Evolutionary conservation across 192 early-diverging fungal genomes (phyloP).

Genomic region (Geranomyces michiganensis): DNA sequence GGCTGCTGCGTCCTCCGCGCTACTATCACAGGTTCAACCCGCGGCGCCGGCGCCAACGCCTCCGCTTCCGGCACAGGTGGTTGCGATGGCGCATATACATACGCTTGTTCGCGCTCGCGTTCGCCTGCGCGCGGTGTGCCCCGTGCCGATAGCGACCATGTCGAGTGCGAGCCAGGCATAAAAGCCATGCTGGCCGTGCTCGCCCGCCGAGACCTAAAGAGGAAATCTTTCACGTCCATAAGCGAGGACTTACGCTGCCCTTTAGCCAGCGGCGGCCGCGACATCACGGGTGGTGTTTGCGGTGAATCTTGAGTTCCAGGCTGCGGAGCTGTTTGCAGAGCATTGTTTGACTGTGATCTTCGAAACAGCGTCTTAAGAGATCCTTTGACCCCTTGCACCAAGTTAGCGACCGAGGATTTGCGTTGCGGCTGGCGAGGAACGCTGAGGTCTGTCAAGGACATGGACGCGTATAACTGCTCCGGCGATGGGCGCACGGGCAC

Average conservation of each 20-base stretch:
- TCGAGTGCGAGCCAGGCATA: too few relatives aligned
- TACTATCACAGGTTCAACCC: not conserved
- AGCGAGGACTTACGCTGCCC: not conserved
- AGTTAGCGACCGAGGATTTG: constrained; percentile 16
- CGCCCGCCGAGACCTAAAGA: not conserved
- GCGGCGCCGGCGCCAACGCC: not conserved
- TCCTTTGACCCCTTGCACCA: constrained; percentile 12
- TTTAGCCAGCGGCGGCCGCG: not conserved
- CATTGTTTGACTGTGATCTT: not conserved
- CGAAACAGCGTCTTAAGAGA: constrained; percentile 15
- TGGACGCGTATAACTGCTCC: not conserved
- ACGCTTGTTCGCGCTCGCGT: too few relatives aligned
- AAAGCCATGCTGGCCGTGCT: too few relatives aligned
- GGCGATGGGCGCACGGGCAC: not conserved
- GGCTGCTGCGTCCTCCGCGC: not conserved
- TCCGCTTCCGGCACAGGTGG: not conserved
- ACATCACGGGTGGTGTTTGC: not conserved
- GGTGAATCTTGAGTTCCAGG: not conserved
- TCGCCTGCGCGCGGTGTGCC: too few relatives aligned
- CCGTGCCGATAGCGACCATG: too few relatives aligned
- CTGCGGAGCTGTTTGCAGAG: not conserved
- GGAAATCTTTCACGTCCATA: constrained; percentile 16
- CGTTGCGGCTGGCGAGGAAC: not conserved
- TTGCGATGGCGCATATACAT: not conserved
- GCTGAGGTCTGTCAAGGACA: constrained; percentile 7